These are phyloP conservation scores for Theileria annulata DNA, from an alignment of 169 alveolate genomes.

Conservation along the genomic window DNA sequence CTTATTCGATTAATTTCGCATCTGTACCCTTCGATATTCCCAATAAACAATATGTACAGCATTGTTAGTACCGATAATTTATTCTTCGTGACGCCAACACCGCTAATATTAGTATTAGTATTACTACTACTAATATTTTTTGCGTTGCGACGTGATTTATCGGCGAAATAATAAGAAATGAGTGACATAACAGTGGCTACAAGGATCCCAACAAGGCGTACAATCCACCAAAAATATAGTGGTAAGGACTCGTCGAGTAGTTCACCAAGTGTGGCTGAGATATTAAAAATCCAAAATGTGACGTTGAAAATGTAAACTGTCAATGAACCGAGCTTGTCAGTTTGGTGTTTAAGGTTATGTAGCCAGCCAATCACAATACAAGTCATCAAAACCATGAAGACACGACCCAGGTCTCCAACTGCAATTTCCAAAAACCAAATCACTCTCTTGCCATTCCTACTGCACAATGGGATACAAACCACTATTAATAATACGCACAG, in stretches of 20 bases:
- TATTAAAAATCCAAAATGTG: conserved; percentile 46
- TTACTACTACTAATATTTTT: background rate
- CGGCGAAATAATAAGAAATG: background rate
- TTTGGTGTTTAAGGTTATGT: conserved; percentile 36
- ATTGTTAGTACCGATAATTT: background rate
- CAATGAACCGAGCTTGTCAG: conserved; percentile 39
- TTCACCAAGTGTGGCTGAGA: conserved; percentile 52
- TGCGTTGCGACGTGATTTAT: background rate
- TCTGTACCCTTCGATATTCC: conserved; percentile 70
- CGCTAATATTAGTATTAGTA: background rate
- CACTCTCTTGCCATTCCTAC: conserved; percentile 52
- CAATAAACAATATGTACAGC: conserved; percentile 63
- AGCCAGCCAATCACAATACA: conserved; percentile 66
- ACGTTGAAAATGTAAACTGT: conserved; percentile 44
- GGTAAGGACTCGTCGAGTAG: conserved; percentile 36
- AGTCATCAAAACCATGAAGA: conserved; percentile 65
- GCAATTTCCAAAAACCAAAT: conserved; percentile 76
- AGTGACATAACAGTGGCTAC: conserved; percentile 31
- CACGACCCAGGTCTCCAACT: conserved; percentile 74
- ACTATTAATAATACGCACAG: conserved; percentile 49
- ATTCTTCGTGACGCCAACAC: background rate
- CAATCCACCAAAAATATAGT: conserved; percentile 47
- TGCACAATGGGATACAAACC: conserved; percentile 53
- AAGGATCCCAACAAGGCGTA: conserved; percentile 29
- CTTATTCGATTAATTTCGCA: conserved; percentile 63